Conservation (phyloP, 345 rosid genomes). For the Eucalyptus polyanthemos region DNA sequence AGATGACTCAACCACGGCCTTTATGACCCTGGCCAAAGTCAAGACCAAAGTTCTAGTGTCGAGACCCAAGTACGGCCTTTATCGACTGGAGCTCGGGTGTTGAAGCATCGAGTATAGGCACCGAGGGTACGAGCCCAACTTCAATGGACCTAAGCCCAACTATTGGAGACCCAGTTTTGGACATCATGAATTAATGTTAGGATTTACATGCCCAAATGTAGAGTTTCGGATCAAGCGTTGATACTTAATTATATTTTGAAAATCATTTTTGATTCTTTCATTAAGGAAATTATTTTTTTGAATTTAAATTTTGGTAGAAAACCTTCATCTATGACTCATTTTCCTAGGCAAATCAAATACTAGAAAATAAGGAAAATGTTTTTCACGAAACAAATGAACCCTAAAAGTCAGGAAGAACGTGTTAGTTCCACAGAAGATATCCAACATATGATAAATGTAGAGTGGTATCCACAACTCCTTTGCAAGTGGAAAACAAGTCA, state of each 20-base stretch:
- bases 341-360: background rate
- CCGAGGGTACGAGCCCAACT: fast-evolving
- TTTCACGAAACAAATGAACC: fast-evolving
- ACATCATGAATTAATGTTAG: background rate
- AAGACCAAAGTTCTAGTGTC: fast-evolving
- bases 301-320: no score
- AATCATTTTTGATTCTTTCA: no score
- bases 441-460: no score
- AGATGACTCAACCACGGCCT: fast-evolving
- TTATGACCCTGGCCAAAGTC: background rate
- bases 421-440: fast-evolving
- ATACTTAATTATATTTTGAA: no score
- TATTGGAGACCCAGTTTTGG: fast-evolving
- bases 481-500: background rate
- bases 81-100: background rate
- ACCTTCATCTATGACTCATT: no score
- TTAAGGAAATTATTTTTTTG: no score
- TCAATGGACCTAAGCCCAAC: no score
- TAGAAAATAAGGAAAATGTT: no score
- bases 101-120: background rate
- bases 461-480: background rate
- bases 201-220: no score
- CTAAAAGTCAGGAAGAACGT: fast-evolving
- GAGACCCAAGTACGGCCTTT: background rate
- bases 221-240: fast-evolving